Conservation (phyloP, 768 basidiomycete species). For the Boletus speciosus region DNA sequence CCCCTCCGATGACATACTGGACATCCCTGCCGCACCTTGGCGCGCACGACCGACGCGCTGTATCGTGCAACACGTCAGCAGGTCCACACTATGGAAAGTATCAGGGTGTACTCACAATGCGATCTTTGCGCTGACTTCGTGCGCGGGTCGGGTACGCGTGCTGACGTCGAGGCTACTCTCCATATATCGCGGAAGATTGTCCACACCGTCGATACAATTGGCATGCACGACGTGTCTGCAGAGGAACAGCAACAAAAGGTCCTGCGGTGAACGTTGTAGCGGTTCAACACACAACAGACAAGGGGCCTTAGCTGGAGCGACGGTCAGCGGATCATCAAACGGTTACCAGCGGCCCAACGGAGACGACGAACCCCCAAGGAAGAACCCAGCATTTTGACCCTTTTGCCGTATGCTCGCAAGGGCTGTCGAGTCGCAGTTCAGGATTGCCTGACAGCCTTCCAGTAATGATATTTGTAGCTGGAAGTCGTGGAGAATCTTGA, state of each 20-base stretch:
- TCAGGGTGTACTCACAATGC: conserved; percentile 57
- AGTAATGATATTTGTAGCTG: conserved; percentile 90
- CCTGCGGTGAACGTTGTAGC: conserved; percentile 54
- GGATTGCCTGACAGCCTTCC: conserved; percentile 86
- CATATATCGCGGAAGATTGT: conserved; percentile 57
- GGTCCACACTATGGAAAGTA: background rate
- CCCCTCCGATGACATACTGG: conserved; percentile 68
- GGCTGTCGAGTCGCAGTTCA: conserved; percentile 77
- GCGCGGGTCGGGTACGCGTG: conserved; percentile 32
- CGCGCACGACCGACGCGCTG: conserved; percentile 70
- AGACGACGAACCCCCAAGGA: conserved; percentile 58
- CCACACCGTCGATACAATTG: conserved; percentile 64
- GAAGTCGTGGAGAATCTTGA: conserved; percentile 97
- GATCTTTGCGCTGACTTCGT: conserved; percentile 65
- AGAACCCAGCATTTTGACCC: conserved; percentile 79
- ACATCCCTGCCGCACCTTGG: conserved; percentile 64
- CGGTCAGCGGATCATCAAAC: background rate
- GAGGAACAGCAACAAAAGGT: conserved; percentile 71
- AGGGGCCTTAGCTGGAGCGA: conserved; percentile 47
- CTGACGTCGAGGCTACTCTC: conserved; percentile 50
- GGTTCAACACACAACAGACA: conserved; percentile 69
- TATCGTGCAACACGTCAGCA: background rate
- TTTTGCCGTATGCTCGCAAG: conserved; percentile 65
- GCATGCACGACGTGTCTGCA: conserved; percentile 90
- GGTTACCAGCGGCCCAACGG: background rate